Percentiles rank a stretch among this genome's conserved stretches.
Conservation (phyloP, 2,329 filamentous ascomycete genomes). For the Colletotrichum plurivorum region DNA sequence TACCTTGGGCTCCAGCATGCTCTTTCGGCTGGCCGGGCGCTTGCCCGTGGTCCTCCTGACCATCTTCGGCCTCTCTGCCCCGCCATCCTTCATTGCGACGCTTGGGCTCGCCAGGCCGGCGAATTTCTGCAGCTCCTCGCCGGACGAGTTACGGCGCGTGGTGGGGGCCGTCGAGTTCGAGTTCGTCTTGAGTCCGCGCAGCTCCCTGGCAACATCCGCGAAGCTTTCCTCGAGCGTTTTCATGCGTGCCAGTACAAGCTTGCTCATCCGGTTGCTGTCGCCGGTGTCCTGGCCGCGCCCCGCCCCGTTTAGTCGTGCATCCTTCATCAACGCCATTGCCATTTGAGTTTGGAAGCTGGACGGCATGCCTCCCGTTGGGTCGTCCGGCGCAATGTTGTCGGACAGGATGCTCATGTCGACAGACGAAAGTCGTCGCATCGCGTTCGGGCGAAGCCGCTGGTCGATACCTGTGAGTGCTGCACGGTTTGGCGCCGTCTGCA, state of each 20-base stretch:
- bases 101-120: constrained; percentile 48
- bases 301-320: constrained; percentile 64
- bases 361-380: constrained; percentile 74
- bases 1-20: constrained; percentile 57
- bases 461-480: constrained; percentile 67
- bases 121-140: constrained; percentile 53
- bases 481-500: constrained; percentile 70
- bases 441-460: constrained; percentile 56
- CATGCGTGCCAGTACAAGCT: constrained; percentile 90
- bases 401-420: constrained; percentile 82
- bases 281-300: constrained; percentile 52
- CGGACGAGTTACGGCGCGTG: constrained; percentile 67
- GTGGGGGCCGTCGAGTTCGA: constrained; percentile 60
- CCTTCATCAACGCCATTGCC: constrained; percentile 77
- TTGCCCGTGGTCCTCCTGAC: constrained; percentile 47
- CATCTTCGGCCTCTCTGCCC: constrained; percentile 45
- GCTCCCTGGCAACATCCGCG: constrained; percentile 85
- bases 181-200: constrained; percentile 73
- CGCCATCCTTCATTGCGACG: constrained; percentile 48
- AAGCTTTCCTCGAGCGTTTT: constrained; percentile 94
- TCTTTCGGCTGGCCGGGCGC: constrained; percentile 57
- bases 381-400: constrained; percentile 75
- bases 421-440: constrained; percentile 67
- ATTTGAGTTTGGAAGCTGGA: constrained; percentile 88
- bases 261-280: constrained; percentile 78